A percentile compares a stretch with the other conserved stretches of the same genome.
phyloP scores from a whole-genome alignment of 1,139 yeast genomes.

The Pichia sp. region DNA sequence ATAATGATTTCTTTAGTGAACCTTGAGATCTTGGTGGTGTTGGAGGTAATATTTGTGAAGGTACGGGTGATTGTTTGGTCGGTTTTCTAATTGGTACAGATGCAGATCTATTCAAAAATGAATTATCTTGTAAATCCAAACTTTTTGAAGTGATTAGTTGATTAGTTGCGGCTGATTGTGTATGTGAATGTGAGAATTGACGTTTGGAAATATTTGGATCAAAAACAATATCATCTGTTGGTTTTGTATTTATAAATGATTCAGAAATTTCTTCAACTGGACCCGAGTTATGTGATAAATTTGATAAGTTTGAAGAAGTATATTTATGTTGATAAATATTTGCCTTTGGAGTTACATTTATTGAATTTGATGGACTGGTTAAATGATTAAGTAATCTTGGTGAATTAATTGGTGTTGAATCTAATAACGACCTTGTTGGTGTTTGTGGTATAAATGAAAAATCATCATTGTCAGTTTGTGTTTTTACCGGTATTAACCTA shows the following conservation, averaged over 20 bases:
- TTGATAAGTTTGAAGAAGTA: neutral
- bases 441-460: conserved; percentile 10
- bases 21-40: neutral
- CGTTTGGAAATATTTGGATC: neutral
- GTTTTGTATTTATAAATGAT: conserved; percentile 1
- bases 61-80: conserved; percentile 8
- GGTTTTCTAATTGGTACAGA: conserved; percentile 12
- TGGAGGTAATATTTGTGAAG: conserved; percentile 6
- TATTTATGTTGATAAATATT: conserved; percentile 5
- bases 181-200: conserved; percentile 7
- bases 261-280: conserved; percentile 1
- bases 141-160: neutral
- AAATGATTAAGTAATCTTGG: conserved; percentile 1
- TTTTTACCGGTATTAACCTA: neutral
- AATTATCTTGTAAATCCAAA: neutral
- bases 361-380: conserved; percentile 7
- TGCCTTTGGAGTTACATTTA: conserved; percentile 7
- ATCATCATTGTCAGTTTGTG: neutral
- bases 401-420: conserved; percentile 14
- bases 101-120: conserved; percentile 9
- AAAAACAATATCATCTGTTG: conserved; percentile 1
- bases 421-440: conserved; percentile 10
- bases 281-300: neutral
- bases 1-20: neutral
- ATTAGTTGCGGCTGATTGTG: conserved; percentile 6